Base-by-base conservation (phyloP, 1,284 basidiomycete species). In the Abortiporus biennis region DNA sequence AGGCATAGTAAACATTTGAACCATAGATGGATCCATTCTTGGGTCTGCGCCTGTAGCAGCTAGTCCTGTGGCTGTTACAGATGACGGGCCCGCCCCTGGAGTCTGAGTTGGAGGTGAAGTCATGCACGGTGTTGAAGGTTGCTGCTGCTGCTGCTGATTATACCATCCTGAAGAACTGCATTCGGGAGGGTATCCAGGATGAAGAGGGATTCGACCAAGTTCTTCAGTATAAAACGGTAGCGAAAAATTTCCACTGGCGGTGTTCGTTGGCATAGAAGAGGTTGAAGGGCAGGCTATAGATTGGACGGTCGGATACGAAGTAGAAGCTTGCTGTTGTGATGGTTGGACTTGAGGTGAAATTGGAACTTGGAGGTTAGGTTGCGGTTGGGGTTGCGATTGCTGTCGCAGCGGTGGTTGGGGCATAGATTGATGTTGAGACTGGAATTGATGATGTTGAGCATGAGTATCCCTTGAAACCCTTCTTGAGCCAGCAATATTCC, bases 181-280 rank as follows among this genome's bases (percentile, higher is more conserved):
- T 5, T 5, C 19, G 36, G 9, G 36, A 19, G 12, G 17, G 12
- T 5, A 37, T 16, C 40, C 40, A 24, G 45, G 45, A 40, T 75
- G 69, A 9, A 76, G 39, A 0, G 78, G 76, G 0, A 74, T 51
- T 16, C 67, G 57, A 3, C 68, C 77, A 2, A 80, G 55, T 17
- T 79, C 76, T 39, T 74, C 63, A 47, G 67, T 77, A 46, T 75
- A 74, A 15, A 77, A 58, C 0, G 77, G 77, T 3, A 79, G 54
- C 11, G 40, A 58, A 36, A 11, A 38, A 6, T 17, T 5, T 12
- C 24, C 17, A 9, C 9, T 15, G 23, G 9, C 27, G 13, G 22
- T 40, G 8, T n/a, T 32, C 4, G n/a, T 24, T 5, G 19, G 21
- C 13, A 25, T 25, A n/a, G 38, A 40, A 11, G 38, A 31, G 3